A percentile compares a stretch with the other conserved stretches of the same genome.
Evolutionary conservation across 1,284 basidiomycete species (phyloP).

Genomic region (Ganoderma boninense): DNA sequence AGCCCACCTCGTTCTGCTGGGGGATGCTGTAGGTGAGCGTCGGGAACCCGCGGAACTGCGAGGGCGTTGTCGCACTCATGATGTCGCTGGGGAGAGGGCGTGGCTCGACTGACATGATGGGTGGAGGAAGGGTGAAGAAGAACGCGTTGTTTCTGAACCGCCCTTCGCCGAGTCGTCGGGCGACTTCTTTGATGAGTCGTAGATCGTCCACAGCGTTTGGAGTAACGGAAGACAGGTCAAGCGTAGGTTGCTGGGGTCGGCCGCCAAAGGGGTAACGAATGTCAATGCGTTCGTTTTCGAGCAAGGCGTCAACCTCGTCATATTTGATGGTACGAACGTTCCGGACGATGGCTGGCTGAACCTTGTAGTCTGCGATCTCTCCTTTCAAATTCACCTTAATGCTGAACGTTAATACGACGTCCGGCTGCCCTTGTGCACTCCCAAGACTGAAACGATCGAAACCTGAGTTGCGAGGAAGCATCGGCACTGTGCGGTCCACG

Average conservation of each 20-base stretch:
- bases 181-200: constrained; percentile 26
- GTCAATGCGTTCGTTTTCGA: constrained; percentile 46
- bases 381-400: constrained; percentile 73
- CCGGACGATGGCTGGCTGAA: constrained; percentile 77
- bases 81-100: constrained; percentile 34
- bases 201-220: constrained; percentile 28
- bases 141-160: constrained; percentile 24
- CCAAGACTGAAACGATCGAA: constrained; percentile 68
- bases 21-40: constrained; percentile 56
- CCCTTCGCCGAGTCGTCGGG: constrained; percentile 13
- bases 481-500: constrained; percentile 68
- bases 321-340: constrained; percentile 80
- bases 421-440: constrained; percentile 45
- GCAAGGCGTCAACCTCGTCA: constrained; percentile 65
- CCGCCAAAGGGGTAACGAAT: constrained; percentile 56
- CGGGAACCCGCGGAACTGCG: constrained; percentile 66
- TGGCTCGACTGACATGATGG: constrained; percentile 27
- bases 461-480: constrained; percentile 69
- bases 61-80: constrained; percentile 33
- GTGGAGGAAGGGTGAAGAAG: constrained; percentile 8
- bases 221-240: constrained; percentile 3
- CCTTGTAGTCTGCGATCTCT: constrained; percentile 73
- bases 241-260: constrained; percentile 7
- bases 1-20: constrained; percentile 45
- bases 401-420: constrained; percentile 85